phyloP scores from a whole-genome alignment of 1,284 basidiomycete genomes.

The Ganoderma sp. region DNA sequence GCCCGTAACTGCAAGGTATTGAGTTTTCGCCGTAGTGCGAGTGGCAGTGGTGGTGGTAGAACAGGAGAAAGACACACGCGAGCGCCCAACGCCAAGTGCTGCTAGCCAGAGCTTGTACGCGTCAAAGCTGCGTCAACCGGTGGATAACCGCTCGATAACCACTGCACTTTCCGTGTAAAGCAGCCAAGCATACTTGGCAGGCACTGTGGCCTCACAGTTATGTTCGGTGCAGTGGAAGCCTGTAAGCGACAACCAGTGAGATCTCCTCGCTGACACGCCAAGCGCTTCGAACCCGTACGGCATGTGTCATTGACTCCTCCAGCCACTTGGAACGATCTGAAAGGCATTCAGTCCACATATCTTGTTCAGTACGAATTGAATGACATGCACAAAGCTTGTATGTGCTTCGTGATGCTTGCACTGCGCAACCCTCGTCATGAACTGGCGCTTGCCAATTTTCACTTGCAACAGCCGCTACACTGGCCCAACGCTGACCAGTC shows the following conservation, averaged over 20 bases:
- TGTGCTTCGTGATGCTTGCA: not conserved
- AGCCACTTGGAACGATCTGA: not conserved
- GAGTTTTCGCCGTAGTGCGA: not conserved
- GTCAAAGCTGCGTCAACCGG: not conserved
- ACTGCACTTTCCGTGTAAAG: conserved; percentile 19
- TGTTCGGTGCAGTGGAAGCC: conserved; percentile 13
- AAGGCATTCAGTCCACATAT: not conserved
- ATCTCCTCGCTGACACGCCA: conserved; percentile 20
- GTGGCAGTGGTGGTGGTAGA: conserved; percentile 7
- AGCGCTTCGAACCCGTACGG: conserved; percentile 19
- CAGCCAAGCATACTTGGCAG: conserved; percentile 30
- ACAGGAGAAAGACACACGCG: conserved; percentile 5
- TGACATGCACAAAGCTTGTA: not conserved
- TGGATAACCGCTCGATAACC: conserved; percentile 4
- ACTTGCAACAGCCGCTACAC: not conserved
- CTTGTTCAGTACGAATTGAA: not conserved
- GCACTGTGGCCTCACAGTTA: conserved; percentile 15
- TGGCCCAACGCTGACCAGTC: not conserved
- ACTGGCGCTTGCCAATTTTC: not conserved
- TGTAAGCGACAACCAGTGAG: not conserved
- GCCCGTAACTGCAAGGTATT: not conserved
- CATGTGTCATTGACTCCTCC: not conserved
- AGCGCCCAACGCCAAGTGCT: not conserved
- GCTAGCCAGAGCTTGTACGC: not conserved
- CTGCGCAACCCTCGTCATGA: not conserved